Conservation (phyloP, 2,329 filamentous ascomycete species). For the Apiospora hydei region DNA sequence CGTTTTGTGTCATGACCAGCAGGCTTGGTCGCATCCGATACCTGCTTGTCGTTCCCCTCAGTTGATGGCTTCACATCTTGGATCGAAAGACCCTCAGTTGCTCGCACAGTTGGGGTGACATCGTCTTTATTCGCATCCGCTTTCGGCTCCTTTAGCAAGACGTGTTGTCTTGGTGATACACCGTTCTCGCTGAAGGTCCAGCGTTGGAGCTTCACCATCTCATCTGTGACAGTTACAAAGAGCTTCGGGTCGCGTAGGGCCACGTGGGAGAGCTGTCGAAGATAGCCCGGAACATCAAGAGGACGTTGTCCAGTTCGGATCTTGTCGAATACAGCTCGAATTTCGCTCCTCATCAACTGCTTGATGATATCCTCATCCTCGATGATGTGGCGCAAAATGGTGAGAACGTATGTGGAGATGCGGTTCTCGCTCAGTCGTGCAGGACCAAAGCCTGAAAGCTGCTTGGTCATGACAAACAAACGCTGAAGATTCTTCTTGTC, state of each 20-base stretch:
- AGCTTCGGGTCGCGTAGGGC: slow-evolving; percentile 82
- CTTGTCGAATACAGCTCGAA: slow-evolving; percentile 77
- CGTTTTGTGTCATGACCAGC: slow-evolving; percentile 72
- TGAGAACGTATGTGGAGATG: slow-evolving; percentile 72
- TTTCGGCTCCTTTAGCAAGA: slow-evolving; percentile 52
- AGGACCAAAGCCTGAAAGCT: slow-evolving; percentile 81
- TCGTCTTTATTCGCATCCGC: slow-evolving; percentile 45
- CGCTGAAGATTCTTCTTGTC: slow-evolving; percentile 90
- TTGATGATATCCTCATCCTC: slow-evolving; percentile 92
- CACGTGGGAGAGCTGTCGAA: slow-evolving; percentile 79
- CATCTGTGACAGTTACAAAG: slow-evolving; percentile 87
- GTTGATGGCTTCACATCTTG: slow-evolving; percentile 67
- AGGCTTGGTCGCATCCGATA: slow-evolving; percentile 70
- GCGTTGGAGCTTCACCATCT: slow-evolving; percentile 77
- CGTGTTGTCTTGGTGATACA: slow-evolving; percentile 38
- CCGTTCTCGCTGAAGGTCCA: slow-evolving; percentile 53
- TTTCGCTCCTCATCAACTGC: slow-evolving; percentile 91
- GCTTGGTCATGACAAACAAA: slow-evolving; percentile 94
- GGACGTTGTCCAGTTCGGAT: slow-evolving; percentile 56
- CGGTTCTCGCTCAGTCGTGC: slow-evolving; percentile 69
- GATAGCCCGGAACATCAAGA: slow-evolving; percentile 75
- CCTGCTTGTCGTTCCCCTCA: slow-evolving; percentile 64
- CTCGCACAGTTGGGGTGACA: slow-evolving; percentile 54
- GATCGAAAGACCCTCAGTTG: slow-evolving; percentile 55
- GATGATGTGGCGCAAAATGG: slow-evolving; percentile 88